phyloP scores from a whole-genome alignment of 352 stramenopile genomes.

The Phytophthora litchii region DNA sequence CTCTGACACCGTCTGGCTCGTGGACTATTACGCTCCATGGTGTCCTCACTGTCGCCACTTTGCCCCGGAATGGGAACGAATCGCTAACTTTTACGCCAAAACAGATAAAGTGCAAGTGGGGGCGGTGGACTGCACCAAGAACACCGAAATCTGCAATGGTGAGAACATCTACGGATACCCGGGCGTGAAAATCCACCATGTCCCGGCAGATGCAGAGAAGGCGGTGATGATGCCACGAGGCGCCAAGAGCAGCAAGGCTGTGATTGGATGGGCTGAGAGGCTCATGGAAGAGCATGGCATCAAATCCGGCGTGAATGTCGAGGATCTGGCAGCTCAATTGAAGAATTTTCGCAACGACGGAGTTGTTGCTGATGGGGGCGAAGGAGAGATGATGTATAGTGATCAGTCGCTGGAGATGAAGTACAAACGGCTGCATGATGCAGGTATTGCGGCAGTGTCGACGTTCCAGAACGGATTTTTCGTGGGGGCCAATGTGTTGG shows the following conservation, averaged over 20 bases:
- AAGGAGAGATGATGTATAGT: conserved; percentile 28
- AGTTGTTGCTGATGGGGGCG: conserved; percentile 15
- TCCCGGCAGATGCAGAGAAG: conserved; percentile 42
- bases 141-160: conserved; percentile 58
- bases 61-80: conserved; percentile 72
- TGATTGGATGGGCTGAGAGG: conserved; percentile 74
- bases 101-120: conserved; percentile 63
- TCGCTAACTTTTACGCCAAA: conserved; percentile 70
- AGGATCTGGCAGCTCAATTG: conserved; percentile 54
- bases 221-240: conserved; percentile 32
- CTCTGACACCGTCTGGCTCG: conserved; percentile 67
- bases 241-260: conserved; percentile 40
- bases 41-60: conserved; percentile 85
- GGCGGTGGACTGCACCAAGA: conserved; percentile 77
- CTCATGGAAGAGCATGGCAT: conserved; percentile 57
- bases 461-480: conserved; percentile 82
- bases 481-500: conserved; percentile 59
- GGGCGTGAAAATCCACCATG: conserved; percentile 74
- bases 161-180: conserved; percentile 75
- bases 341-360: conserved; percentile 53
- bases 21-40: conserved; percentile 89
- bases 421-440: conserved; percentile 72
- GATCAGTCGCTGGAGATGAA: conserved; percentile 67
- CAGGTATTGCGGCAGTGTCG: conserved; percentile 64
- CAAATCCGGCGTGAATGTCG: conserved; percentile 51